Conservation (phyloP, 2,329 filamentous ascomycete genomes). For the Colletotrichum viniferum region DNA sequence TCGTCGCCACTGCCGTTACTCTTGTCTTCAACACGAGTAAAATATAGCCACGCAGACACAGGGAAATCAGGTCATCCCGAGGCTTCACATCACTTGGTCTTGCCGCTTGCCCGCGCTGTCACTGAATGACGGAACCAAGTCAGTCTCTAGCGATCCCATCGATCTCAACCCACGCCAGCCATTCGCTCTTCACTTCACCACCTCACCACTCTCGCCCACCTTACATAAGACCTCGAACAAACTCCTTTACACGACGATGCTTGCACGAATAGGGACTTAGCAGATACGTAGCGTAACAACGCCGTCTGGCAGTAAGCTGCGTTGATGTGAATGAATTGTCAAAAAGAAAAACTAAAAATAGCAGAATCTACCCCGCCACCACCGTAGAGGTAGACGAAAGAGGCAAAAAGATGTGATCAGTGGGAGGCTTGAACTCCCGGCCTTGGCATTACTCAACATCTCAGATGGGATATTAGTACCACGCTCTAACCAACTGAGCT, state of each 20-base stretch:
- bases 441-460: conserved; percentile 17
- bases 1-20: background rate
- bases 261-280: background rate
- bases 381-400: background rate
- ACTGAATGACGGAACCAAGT: fast-evolving
- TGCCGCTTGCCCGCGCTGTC: background rate
- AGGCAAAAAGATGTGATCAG: conserved; percentile 10
- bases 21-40: background rate
- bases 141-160: background rate
- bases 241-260: background rate
- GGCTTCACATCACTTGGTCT: background rate
- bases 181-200: background rate
- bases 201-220: background rate
- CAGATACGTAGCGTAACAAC: background rate
- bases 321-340: background rate
- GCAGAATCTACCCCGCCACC: background rate
- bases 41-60: background rate
- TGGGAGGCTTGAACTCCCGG: conserved; percentile 19
- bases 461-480: conserved; percentile 17
- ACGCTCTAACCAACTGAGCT: conserved; percentile 22
- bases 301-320: background rate
- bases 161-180: background rate
- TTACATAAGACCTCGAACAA: background rate
- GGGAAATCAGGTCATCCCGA: background rate
- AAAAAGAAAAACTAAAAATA: background rate